A percentile compares a stretch with the other conserved stretches of the same genome.
Conservation (phyloP, 1,284 basidiomycete species). For the Pseudozyma hubeiensis region DNA sequence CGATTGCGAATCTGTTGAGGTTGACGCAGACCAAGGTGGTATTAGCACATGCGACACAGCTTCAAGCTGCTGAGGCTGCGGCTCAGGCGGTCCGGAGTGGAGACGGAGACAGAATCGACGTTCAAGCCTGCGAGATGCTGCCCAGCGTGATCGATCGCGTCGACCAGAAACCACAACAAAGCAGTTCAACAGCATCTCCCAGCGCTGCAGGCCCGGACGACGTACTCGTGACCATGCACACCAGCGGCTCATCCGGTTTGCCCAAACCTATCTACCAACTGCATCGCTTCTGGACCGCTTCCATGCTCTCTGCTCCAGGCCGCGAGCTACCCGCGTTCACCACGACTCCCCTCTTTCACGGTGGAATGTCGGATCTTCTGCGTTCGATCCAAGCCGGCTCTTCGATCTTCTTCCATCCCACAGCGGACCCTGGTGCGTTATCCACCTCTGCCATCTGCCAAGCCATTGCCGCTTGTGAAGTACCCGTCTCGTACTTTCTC, state of each 20-base stretch:
- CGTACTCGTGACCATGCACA: slow-evolving; percentile 75
- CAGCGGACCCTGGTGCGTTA: slow-evolving; percentile 64
- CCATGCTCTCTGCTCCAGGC: slow-evolving; percentile 44
- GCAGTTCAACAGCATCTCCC: background rate
- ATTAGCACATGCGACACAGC: slow-evolving; percentile 70
- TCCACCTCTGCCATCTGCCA: slow-evolving; percentile 65
- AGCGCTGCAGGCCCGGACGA: slow-evolving; percentile 59
- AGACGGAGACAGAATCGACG: background rate
- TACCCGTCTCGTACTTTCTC: slow-evolving; percentile 58
- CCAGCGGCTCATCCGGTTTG: slow-evolving; percentile 74
- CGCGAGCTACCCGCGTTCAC: slow-evolving; percentile 68
- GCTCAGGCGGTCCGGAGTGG: background rate
- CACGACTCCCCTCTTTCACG: slow-evolving; percentile 71
- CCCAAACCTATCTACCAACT: slow-evolving; percentile 70
- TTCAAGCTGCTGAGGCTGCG: slow-evolving; percentile 66
- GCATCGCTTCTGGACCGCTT: slow-evolving; percentile 60
- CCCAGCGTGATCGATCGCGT: slow-evolving; percentile 1
- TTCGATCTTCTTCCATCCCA: slow-evolving; percentile 69
- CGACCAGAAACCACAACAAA: background rate
- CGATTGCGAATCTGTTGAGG: slow-evolving; percentile 74
- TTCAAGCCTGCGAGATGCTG: slow-evolving; percentile 19
- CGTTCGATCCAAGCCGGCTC: slow-evolving; percentile 70
- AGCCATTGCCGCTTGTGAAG: slow-evolving; percentile 62
- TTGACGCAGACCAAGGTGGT: slow-evolving; percentile 72
- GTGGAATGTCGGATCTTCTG: slow-evolving; percentile 70